Conservation (phyloP, 768 basidiomycete genomes). For the Pleurotus cornucopiae region DNA sequence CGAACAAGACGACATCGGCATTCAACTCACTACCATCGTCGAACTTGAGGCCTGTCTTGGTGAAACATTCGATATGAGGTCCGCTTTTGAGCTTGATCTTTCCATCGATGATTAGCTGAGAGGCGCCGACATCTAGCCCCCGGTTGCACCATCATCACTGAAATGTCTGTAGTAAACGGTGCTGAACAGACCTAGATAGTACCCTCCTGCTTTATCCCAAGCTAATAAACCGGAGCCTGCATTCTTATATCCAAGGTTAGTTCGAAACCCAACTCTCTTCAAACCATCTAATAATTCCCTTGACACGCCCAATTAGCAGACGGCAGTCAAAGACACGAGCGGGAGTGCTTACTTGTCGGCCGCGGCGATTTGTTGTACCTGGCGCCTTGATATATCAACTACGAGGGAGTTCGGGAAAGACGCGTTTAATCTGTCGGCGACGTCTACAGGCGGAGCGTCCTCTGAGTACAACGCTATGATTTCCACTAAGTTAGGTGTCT, state of each 20-base stretch:
- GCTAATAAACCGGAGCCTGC: slow-evolving; percentile 30
- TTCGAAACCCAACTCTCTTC: slow-evolving; percentile 39
- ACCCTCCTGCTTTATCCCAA: slow-evolving; percentile 30
- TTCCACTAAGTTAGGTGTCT: too few species aligned
- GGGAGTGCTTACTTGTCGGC: slow-evolving; percentile 28
- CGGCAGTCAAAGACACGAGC: too few species aligned
- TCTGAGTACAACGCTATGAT: slow-evolving; percentile 38
- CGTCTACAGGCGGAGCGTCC: slow-evolving; percentile 40
- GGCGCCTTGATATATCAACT: slow-evolving; percentile 20
- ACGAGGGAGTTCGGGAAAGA: slow-evolving; percentile 36
- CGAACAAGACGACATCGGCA: slow-evolving; percentile 58
- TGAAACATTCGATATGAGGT: slow-evolving; percentile 40
- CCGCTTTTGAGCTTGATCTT: slow-evolving; percentile 73
- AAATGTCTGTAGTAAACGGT: neutral
- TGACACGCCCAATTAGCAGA: too few species aligned
- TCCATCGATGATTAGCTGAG: slow-evolving; percentile 57
- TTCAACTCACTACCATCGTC: slow-evolving; percentile 41
- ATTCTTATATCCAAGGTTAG: slow-evolving; percentile 35
- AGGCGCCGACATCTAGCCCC: slow-evolving; percentile 51
- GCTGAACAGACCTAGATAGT: slow-evolving; percentile 42
- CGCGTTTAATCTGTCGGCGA: slow-evolving; percentile 47
- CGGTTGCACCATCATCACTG: too few species aligned
- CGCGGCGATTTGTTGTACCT: slow-evolving; percentile 22
- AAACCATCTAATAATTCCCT: slow-evolving; percentile 32
- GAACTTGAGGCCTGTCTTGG: slow-evolving; percentile 40